phyloP scores from a whole-genome alignment of 2,329 filamentous ascomycete species.

The Didymella pinodella region DNA sequence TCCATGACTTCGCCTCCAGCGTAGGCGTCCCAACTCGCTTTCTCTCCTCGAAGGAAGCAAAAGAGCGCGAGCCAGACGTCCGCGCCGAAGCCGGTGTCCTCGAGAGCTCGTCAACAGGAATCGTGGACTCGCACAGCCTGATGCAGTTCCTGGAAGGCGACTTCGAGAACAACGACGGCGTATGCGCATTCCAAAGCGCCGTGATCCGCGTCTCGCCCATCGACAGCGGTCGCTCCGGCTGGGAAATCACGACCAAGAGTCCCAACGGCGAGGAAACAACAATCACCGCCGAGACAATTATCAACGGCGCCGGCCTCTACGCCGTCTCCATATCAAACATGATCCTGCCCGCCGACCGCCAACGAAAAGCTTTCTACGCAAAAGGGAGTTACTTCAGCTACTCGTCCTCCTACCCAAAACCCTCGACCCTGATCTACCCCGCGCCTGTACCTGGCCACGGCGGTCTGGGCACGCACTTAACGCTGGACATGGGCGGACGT shows the following conservation, averaged over 20 bases:
- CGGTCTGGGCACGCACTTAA: conserved; percentile 91
- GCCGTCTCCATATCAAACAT: conserved; percentile 83
- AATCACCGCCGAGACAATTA: conserved; percentile 76
- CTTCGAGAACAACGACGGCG: conserved; percentile 79
- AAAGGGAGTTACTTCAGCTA: conserved; percentile 98
- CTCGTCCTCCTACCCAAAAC: conserved; percentile 67
- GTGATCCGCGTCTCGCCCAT: conserved; percentile 69
- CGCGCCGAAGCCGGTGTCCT: conserved; percentile 75
- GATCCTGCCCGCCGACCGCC: conserved; percentile 68
- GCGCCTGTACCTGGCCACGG: conserved; percentile 81
- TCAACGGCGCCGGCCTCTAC: conserved; percentile 86
- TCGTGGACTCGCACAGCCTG: conserved; percentile 84
- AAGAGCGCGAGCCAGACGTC: conserved; percentile 75
- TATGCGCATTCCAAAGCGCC: conserved; percentile 71
- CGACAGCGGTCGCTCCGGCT: conserved; percentile 66
- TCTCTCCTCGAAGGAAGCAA: conserved; percentile 69
- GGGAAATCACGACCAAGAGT: conserved; percentile 67
- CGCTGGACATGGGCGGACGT: conserved; percentile 83
- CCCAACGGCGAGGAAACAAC: conserved; percentile 55
- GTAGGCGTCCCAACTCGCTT: conserved; percentile 76
- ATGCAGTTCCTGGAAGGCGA: conserved; percentile 82
- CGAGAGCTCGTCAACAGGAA: conserved; percentile 87
- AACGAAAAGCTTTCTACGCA: conserved; percentile 75
- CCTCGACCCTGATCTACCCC: conserved; percentile 83
- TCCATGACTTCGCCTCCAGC: conserved; percentile 62